Conservation (phyloP, 2,329 filamentous ascomycete species). For the Leptoxyphium fumago region DNA sequence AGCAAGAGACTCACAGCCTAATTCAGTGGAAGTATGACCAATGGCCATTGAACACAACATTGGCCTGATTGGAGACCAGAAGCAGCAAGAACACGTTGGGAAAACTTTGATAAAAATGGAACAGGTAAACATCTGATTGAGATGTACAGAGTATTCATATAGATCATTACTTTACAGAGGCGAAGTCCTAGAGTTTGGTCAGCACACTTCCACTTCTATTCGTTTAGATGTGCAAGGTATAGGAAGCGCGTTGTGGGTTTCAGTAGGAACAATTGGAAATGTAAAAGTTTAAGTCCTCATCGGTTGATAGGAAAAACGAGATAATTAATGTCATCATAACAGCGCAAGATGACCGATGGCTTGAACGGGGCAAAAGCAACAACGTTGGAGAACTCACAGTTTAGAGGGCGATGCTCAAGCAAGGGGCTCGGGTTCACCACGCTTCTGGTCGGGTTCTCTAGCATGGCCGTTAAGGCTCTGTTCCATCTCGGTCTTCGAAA, state of each 20-base stretch:
- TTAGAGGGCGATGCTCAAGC: not conserved
- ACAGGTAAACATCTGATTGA: too few relatives aligned
- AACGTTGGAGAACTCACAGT: not conserved
- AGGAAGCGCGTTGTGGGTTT: not conserved
- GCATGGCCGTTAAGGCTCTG: not conserved
- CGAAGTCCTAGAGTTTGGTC: too few relatives aligned
- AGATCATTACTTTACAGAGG: too few relatives aligned
- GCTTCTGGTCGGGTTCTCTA: not conserved
- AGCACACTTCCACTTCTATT: too few relatives aligned
- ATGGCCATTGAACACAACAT: too few relatives aligned
- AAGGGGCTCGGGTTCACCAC: not conserved
- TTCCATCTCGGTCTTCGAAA: not conserved
- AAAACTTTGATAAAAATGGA: too few relatives aligned
- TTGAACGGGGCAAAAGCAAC: not conserved
- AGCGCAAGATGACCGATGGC: not conserved
- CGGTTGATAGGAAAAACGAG: constrained; percentile 2
- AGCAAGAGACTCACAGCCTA: too few relatives aligned
- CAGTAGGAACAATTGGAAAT: constrained; percentile 7
- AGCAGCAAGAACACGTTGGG: too few relatives aligned
- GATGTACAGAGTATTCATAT: too few relatives aligned
- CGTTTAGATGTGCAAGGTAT: too few relatives aligned
- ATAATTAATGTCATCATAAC: not conserved
- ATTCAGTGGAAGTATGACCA: too few relatives aligned
- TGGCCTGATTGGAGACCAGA: too few relatives aligned
- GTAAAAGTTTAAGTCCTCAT: constrained; percentile 3